Base-by-base conservation (phyloP, 345 rosid genomes). In the Cardamine occulta region DNA sequence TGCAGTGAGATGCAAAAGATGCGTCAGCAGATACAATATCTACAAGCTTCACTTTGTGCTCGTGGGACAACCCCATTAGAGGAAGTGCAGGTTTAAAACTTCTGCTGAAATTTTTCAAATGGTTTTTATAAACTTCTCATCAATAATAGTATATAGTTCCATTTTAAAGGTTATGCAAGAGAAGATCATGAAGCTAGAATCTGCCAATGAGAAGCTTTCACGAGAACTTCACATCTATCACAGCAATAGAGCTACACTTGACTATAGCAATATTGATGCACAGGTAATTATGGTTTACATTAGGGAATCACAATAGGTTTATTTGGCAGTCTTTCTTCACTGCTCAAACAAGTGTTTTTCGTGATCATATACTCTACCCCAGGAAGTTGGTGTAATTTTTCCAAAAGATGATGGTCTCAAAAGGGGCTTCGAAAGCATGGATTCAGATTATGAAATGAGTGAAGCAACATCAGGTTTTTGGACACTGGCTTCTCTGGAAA, bases 401-500 rank as follows among this genome's bases (percentile, higher is more conserved):
- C 21, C 58, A 54, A 83, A 80, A 80, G 82, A 70, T 51, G 84
- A 83, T 58, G 80, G 83, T n/a, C 84, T 80, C 11, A 85, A 85
- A 76, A 85, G 88, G 84, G 83, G 82, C 6, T 80, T 82, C 57
- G 86, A 77, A 74, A 83, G 82, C 47, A 76, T 83, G 74, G 84
- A 80, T 66, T 78, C 96, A 73, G 93, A 94, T 82, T 88, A 76
- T 81, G 92, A 88, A 69, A 88, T 88, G 95, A 79, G 77, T 64
- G 97, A 90, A 86, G 74, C 80, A 68, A 63, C 63, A 58, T 78
- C 85, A 67, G 85, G 86, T 85, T 61, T 61, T 53, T 53, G 58
- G 23, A 59, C 57, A 51, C 32, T 40, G 42, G 17, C 52, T 51
- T 78, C 67, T 31, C 47, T 59, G 31, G 2, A 60, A 24, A 40